phyloP scores from a whole-genome alignment of 805 yeast genomes.

The Candida sonorensis region DNA sequence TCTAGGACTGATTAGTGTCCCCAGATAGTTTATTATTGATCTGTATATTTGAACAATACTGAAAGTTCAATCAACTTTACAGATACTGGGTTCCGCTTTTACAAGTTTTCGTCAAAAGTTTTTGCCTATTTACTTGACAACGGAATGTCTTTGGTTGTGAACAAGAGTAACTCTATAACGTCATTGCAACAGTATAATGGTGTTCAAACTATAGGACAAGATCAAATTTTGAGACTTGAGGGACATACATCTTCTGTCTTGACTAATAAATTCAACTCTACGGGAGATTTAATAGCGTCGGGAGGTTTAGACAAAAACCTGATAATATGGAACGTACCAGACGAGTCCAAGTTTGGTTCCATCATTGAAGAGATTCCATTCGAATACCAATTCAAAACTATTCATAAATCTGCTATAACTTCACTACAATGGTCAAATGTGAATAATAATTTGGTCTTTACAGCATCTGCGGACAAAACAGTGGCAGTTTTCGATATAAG shows the following conservation, averaged over 20 bases:
- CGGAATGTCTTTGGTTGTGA: neutral
- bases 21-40: too few species aligned
- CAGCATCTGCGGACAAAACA: conserved; percentile 57
- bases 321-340: conserved; percentile 24
- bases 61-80: too few species aligned
- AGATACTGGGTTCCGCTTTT: too few species aligned
- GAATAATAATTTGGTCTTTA: conserved; percentile 36
- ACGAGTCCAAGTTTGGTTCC: neutral
- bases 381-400: conserved; percentile 7
- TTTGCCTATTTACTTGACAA: too few species aligned
- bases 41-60: too few species aligned
- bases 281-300: conserved; percentile 51
- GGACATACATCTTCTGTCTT: conserved; percentile 53
- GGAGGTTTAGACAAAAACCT: conserved; percentile 55
- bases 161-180: too few species aligned
- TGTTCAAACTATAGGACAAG: too few species aligned
- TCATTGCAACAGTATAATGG: too few species aligned
- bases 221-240: conserved; percentile 31
- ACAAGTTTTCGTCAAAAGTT: too few species aligned
- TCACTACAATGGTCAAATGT: conserved; percentile 45
- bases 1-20: too few species aligned
- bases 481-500: conserved; percentile 56
- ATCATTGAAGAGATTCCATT: conserved; percentile 10
- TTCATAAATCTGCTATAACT: conserved; percentile 59
- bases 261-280: conserved; percentile 42